Evolutionary conservation across 192 early-diverging fungal genomes (phyloP).

Genomic region (Coemansia sp.): DNA sequence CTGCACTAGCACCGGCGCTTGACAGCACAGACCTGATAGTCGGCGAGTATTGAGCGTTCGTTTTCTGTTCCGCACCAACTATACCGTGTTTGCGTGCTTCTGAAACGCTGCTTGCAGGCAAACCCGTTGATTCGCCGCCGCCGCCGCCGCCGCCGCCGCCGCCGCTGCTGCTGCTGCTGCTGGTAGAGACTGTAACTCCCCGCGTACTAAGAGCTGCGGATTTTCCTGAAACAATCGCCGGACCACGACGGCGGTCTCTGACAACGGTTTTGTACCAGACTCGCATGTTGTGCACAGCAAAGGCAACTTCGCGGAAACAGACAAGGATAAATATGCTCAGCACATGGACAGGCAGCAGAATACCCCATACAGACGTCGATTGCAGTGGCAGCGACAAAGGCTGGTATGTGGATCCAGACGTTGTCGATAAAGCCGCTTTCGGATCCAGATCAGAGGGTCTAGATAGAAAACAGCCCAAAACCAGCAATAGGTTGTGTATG

Average conservation of each 20-base stretch:
- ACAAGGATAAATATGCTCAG: constrained; percentile 21
- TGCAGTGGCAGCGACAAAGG: background rate
- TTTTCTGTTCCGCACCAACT: background rate
- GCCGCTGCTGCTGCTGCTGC: background rate
- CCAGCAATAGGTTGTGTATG: background rate
- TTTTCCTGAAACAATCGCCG: constrained; percentile 12
- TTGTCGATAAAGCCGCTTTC: background rate
- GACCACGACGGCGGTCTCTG: constrained; percentile 36
- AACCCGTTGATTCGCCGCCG: background rate
- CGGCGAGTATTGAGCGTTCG: background rate
- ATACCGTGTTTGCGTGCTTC: too few relatives aligned
- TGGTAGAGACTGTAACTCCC: constrained; percentile 1
- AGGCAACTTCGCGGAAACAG: constrained; percentile 29
- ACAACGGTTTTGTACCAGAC: constrained; percentile 42
- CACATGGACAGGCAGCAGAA: constrained; percentile 26
- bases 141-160: background rate
- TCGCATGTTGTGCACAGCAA: constrained; percentile 34
- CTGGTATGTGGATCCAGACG: background rate
- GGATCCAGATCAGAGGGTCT: background rate
- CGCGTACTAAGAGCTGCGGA: background rate
- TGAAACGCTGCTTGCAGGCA: background rate
- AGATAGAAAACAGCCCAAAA: background rate
- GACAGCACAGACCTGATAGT: background rate
- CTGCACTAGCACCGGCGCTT: constrained; percentile 8
- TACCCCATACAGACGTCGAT: background rate